phyloP scores from a whole-genome alignment of 805 yeast species.

The Candida andamanensis region DNA sequence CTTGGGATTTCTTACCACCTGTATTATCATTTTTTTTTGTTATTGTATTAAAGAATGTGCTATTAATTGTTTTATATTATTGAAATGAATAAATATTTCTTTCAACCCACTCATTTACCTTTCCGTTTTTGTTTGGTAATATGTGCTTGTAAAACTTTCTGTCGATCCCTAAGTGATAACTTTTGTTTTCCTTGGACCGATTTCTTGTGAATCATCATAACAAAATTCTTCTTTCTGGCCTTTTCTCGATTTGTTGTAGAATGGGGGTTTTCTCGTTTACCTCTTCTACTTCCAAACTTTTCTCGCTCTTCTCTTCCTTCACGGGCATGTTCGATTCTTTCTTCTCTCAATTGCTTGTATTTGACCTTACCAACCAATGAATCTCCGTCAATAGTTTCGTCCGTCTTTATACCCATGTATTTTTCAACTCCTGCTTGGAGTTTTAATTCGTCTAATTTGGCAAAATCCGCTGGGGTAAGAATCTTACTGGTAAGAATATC shows the following conservation, averaged over 20 bases:
- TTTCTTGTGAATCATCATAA: constrained; percentile 96
- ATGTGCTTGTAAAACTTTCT: constrained; percentile 80
- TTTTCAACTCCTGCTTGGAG: constrained; percentile 82
- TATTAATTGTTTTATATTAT: constrained; percentile 2
- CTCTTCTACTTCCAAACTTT: constrained; percentile 82
- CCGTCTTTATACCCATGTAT: constrained; percentile 65
- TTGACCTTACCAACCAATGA: constrained; percentile 72
- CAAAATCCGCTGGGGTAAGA: constrained; percentile 96
- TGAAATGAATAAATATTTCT: neutral
- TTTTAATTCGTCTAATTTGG: constrained; percentile 84
- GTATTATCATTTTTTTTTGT: neutral
- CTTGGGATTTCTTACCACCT: neutral
- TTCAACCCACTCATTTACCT: constrained; percentile 38
- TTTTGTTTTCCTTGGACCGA: constrained; percentile 92
- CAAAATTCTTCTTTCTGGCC: constrained; percentile 96
- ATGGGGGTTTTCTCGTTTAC: constrained; percentile 68
- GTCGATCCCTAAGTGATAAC: constrained; percentile 86
- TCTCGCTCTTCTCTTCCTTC: constrained; percentile 95
- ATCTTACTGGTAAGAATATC: constrained; percentile 69
- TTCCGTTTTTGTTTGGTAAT: constrained; percentile 85
- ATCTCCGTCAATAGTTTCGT: constrained; percentile 80
- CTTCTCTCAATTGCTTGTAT: constrained; percentile 85
- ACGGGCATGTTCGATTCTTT: constrained; percentile 75
- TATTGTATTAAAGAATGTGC: neutral
- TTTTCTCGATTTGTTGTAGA: constrained; percentile 95